Evolutionary conservation across 108 stramenopile genomes (phyloP), one percentile per base, ranked within the genome.

Genomic region (Pseudonitzschia pungens): DNA sequence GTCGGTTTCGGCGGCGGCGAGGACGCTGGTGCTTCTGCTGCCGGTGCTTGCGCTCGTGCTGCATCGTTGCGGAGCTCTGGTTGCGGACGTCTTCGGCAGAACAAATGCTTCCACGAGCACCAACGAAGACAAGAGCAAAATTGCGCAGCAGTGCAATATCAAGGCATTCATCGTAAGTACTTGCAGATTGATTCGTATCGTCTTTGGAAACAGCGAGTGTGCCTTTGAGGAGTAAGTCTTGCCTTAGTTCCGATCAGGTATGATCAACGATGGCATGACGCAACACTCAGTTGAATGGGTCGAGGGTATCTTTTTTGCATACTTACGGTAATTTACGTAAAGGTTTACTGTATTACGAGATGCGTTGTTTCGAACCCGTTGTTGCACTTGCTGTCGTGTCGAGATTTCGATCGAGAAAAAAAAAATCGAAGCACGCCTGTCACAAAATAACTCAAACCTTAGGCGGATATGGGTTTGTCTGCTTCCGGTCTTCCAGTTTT

Each of bases 361-460:
- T 48, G 45, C 45, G 45, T 48, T 48, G 45, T 48, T 48, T 48
- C 45, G 45, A 48, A 48, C 14, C n/a, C 45, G 45, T 48, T 48
- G 45, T 18, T 48, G 16, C 18, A 18, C 18, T 48, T 48, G 45
- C 45, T 48, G 45, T 48, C 45, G 45, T 48, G 45, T 48, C 18
- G 36, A 36, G 36, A 36, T 36, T 36, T 5, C 2, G 36, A 6
- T 36, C 36, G 36, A 36, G 36, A 36, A 36, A 36, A 36, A 36
- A 36, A 5, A 36, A 2, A 2, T 36, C 6, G 2, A 2, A 6
- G 36, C 6, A 48, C 7, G 14, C 14, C 45, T 48, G 16, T 48
- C 45, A 48, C 45, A 12, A 43, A 43, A 48, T 48, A 48, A 48
- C 45, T 48, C 18, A 18, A 48, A 48, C 45, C 45, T 48, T 48